phyloP scores from a whole-genome alignment of 1,284 basidiomycete genomes.

The Fomes fomentarius region DNA sequence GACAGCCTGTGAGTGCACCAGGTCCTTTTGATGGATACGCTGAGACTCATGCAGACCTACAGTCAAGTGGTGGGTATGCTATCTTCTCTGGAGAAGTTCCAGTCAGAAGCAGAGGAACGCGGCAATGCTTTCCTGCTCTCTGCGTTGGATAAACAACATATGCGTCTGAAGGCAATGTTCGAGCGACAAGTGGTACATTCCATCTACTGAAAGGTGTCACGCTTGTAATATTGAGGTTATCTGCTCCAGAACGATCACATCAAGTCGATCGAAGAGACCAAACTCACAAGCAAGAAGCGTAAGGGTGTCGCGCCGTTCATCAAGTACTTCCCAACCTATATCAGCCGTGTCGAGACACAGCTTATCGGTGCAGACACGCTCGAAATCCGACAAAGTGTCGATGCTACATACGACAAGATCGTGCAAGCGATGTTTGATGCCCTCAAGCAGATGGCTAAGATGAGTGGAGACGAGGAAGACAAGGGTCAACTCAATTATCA shows the following conservation, averaged over 20 bases:
- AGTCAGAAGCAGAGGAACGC: conserved; percentile 78
- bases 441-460: conserved; percentile 91
- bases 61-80: conserved; percentile 90
- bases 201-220: neutral
- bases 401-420: conserved; percentile 87
- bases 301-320: conserved; percentile 94
- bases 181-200: conserved; percentile 79
- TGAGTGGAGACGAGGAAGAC: conserved; percentile 91
- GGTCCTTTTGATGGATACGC: neutral
- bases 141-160: conserved; percentile 82
- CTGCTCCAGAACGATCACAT: conserved; percentile 80
- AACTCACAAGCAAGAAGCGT: conserved; percentile 89
- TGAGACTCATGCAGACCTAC: neutral
- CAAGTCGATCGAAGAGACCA: conserved; percentile 88
- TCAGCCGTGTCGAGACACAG: conserved; percentile 85
- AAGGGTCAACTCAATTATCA: conserved; percentile 97
- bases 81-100: conserved; percentile 78
- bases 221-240: too few relatives aligned
- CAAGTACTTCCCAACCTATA: conserved; percentile 90
- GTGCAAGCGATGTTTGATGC: conserved; percentile 90
- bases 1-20: conserved; percentile 72
- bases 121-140: conserved; percentile 77
- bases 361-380: conserved; percentile 78
- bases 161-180: conserved; percentile 71
- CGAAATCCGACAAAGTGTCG: conserved; percentile 79